Conservation (phyloP, 257 asterid genomes). For the Gynochthodes officinalis region DNA sequence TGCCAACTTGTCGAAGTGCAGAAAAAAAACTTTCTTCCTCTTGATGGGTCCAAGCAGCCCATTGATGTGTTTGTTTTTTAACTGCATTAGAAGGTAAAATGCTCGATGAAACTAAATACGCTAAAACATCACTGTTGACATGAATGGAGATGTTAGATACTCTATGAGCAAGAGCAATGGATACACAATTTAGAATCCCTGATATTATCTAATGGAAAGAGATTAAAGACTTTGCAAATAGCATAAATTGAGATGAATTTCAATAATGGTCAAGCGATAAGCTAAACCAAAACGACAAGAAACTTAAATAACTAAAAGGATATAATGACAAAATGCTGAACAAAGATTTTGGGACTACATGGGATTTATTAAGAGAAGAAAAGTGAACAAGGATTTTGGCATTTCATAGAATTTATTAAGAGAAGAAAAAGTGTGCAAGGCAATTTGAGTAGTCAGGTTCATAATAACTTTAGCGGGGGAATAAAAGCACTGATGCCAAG, state of each 20-base stretch:
- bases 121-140: conserved; percentile 1
- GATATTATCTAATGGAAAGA: not conserved
- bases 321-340: not conserved
- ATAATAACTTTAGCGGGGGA: not conserved
- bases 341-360: too few species aligned
- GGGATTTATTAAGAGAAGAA: too few species aligned
- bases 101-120: conserved; percentile 11
- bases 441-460: not conserved
- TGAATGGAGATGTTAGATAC: not conserved
- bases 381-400: not conserved
- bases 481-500: conserved; percentile 3
- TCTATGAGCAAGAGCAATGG: not conserved
- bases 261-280: not conserved
- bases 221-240: not conserved
- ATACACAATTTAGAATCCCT: not conserved
- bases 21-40: conserved; percentile 95
- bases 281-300: not conserved
- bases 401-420: not conserved
- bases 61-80: conserved; percentile 83
- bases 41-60: conserved; percentile 99
- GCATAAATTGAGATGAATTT: not conserved
- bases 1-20: conserved; percentile 97
- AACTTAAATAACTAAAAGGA: not conserved
- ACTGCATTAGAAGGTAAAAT: conserved; percentile 35
- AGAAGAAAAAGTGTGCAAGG: not conserved